Evolutionary conservation across 2,329 filamentous ascomycete species (phyloP), one percentile per base, ranked within the genome.

Genomic region (Colletotrichum viniferum): DNA sequence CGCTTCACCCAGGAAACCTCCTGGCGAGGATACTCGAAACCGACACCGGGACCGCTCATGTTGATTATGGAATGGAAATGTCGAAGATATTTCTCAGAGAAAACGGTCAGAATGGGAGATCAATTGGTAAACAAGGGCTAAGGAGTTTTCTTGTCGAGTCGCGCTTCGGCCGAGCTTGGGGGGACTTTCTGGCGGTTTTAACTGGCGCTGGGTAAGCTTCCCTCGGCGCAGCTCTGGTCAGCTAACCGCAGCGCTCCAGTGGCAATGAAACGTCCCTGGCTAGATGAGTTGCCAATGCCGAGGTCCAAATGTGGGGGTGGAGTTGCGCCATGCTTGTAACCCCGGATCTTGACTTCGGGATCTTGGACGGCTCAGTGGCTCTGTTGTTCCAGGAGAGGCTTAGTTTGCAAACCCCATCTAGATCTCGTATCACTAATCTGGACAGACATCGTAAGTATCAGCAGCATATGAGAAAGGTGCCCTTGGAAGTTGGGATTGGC

Each of bases 1-100:
- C 96, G 92, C 90, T 96, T 96, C 80, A 95, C 85, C 96, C 96
- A 98, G 80, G 93, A 91, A 13, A 98, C 95, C 82, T 93, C 90
- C 81, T 91, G 87, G 63, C 90, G 85, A 73, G 95, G 95, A 84
- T 94, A 98, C 85, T 97, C 91, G 85, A 96, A 96, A 81, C 95
- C 95, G 82, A 88, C 91, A 79, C 91, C 91, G 74, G 89, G 89
- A 64, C 85, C 86, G 63, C 74, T 77, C 77, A 78, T 78, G 36
- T 48, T 69, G 12, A 52, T 21, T 32, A 9, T n/a, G 12, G 16
- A 26, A 26, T 52, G 68, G 32, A 24, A 61, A 14, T 56, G 34
- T 64, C 62, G 48, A 43, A 30, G 24, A 43, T 36, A 12, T 7
- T 32, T 43, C 6, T n/a, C 18, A 30, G 43, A 26, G 55, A 24